These are phyloP conservation scores for Fraxinus baroniana DNA, from an alignment of 305 asterid genomes.

Conservation along the genomic window DNA sequence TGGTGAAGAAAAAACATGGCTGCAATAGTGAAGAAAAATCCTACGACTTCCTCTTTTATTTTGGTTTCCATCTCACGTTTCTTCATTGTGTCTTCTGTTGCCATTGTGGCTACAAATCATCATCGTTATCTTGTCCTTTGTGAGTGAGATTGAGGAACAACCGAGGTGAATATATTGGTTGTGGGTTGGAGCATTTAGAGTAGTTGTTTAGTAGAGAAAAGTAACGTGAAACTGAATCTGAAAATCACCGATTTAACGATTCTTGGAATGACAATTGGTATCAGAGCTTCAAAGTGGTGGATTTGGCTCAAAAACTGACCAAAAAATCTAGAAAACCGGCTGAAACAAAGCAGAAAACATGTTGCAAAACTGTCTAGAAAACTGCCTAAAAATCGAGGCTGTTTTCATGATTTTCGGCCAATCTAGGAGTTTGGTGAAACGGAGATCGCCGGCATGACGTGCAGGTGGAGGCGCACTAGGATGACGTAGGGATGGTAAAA, in stretches of 20 bases:
- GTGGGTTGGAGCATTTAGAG: background rate
- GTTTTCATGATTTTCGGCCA: too few relatives aligned
- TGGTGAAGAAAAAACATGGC: background rate
- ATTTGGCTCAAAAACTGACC: too few relatives aligned
- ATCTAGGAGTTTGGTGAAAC: too few relatives aligned
- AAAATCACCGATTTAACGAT: background rate
- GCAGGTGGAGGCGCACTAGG: too few relatives aligned
- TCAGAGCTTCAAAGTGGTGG: too few relatives aligned
- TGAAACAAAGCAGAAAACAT: too few relatives aligned
- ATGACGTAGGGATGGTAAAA: too few relatives aligned
- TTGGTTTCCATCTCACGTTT: background rate
- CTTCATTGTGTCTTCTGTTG: background rate
- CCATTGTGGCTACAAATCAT: background rate
- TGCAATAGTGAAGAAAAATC: background rate
- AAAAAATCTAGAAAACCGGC: too few relatives aligned
- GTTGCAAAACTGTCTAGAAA: too few relatives aligned
- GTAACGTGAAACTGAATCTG: background rate
- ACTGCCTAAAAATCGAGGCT: too few relatives aligned
- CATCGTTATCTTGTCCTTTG: background rate
- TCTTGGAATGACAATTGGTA: too few relatives aligned
- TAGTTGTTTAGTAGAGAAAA: background rate
- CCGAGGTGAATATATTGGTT: background rate
- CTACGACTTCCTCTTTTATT: background rate
- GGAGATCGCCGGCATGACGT: too few relatives aligned
- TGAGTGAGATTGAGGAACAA: background rate